Evolutionary conservation across 805 yeast genomes (phyloP), one percentile per base, ranked within the genome.

Genomic region (Candida boleticola): DNA sequence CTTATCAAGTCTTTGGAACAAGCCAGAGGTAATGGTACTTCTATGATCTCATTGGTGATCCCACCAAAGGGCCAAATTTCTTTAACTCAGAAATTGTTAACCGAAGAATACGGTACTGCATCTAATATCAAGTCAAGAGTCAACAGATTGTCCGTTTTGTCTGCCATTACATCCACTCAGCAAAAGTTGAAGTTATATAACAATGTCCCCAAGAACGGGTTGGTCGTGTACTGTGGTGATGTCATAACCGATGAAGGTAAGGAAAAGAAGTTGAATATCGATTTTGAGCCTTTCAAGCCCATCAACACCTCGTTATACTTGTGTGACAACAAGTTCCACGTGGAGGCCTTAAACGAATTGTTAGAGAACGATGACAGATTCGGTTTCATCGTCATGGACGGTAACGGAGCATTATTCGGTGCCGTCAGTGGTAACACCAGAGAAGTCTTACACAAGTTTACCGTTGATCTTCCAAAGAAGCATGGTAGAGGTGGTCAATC

Each of bases 401-500:
- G 99, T 88, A 89, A 90, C 66, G 99, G 99, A 46, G 88, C 97
- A 2, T 74, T 93, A 52, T 93, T 93, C 55, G 99, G 99, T 69
- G 78, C 95, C 16, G 81, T 93, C 42, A 82, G 95, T 35, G 99
- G 99, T 65, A 93, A 93, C 73, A 90, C 96, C 36, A 85, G 99
- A 75, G 97, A 93, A 49, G 88, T 93, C 35, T 75, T 93, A 60
- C 96, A 92, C 69, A 93, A 93, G 69, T 93, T 93, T 71, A 85
- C 74, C 1, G 99, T 93, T 43, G 99, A 93, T 68, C 76, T 93
- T 57, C 99, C 99, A 57, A 93, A 93, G 76, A 93, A 93, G 88
- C 99, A 93, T 77, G 99, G 99, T 60, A 86, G 99, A 79, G 99
- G 99, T 86, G 99, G 99, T 85, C 99, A 93, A 75, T 93, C 99